Percentiles rank a stretch among this genome's conserved stretches.
Evolutionary conservation across 1,284 basidiomycete genomes (phyloP).

Genomic region (Cryptococcus hybrid): DNA sequence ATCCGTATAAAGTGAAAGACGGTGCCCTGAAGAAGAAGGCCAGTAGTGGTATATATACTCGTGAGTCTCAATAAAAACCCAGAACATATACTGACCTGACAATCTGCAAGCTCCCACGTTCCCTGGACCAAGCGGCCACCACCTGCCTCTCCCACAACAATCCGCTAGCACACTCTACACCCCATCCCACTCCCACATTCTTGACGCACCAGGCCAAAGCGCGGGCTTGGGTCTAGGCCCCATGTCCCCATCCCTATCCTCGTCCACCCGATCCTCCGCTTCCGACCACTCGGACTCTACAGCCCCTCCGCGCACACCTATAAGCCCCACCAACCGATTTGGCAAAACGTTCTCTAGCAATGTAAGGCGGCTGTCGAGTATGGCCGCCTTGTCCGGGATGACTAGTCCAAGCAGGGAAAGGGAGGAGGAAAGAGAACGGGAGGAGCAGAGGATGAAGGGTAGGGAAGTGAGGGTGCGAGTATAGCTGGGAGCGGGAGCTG

Average conservation of each 20-base stretch:
- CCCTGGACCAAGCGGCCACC: slow-evolving; percentile 16
- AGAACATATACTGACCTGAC: too few species aligned
- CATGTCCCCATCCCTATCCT: slow-evolving; percentile 12
- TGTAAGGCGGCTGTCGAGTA: slow-evolving; percentile 10
- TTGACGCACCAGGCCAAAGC: background rate
- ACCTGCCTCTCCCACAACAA: slow-evolving; percentile 6
- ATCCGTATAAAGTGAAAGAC: slow-evolving; percentile 17
- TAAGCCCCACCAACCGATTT: slow-evolving; percentile 13
- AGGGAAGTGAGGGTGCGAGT: too few species aligned
- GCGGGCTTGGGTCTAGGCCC: too few species aligned
- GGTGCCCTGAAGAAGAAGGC: slow-evolving; percentile 11
- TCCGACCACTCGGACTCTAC: slow-evolving; percentile 14
- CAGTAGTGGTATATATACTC: slow-evolving; percentile 22
- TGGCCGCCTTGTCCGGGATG: background rate
- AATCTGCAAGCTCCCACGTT: slow-evolving; percentile 12
- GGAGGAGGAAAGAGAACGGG: too few species aligned
- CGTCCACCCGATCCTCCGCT: slow-evolving; percentile 11
- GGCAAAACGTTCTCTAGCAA: slow-evolving; percentile 9
- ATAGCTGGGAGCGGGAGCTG: too few species aligned
- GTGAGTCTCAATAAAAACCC: slow-evolving; percentile 1
- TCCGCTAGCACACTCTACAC: slow-evolving; percentile 17
- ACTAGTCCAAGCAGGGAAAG: too few species aligned
- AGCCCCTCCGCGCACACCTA: slow-evolving; percentile 14
- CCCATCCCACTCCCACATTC: slow-evolving; percentile 5
- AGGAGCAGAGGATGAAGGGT: too few species aligned